Conservation (phyloP, 495 filamentous ascomycete genomes). For the Aspergillus avenaceus region DNA sequence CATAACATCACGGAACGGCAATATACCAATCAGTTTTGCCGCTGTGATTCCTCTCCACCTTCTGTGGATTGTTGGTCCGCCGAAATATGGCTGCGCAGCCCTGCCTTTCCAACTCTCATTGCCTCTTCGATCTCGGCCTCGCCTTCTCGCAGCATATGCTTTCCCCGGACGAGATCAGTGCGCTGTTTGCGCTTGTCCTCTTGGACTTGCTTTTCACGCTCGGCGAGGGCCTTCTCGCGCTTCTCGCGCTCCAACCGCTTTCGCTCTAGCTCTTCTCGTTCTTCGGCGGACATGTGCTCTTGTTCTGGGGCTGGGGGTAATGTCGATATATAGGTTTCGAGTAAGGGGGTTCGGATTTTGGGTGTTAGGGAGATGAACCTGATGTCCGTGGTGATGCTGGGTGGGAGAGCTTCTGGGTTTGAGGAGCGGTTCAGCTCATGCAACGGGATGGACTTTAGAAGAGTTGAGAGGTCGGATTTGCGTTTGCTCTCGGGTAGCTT, state of each 20-base stretch:
- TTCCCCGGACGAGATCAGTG: slow-evolving; percentile 61
- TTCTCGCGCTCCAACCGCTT: slow-evolving; percentile 60
- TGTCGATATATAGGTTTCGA: slow-evolving; percentile 72
- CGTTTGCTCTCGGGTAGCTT: slow-evolving; percentile 70
- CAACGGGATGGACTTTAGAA: slow-evolving; percentile 67
- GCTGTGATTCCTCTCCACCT: slow-evolving; percentile 9
- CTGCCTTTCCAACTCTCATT: slow-evolving; percentile 70
- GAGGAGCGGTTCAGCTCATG: slow-evolving; percentile 63
- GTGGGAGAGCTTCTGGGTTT: slow-evolving; percentile 59
- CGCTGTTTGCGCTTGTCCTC: slow-evolving; percentile 69
- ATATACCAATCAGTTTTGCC: background rate
- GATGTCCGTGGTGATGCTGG: slow-evolving; percentile 66
- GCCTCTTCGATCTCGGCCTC: slow-evolving; percentile 76
- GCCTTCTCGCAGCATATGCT: slow-evolving; percentile 65
- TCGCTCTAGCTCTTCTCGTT: slow-evolving; percentile 57
- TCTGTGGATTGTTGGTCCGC: slow-evolving; percentile 14
- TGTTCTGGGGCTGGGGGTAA: slow-evolving; percentile 61
- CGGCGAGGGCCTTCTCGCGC: slow-evolving; percentile 70
- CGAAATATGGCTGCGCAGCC: slow-evolving; percentile 61
- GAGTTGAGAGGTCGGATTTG: slow-evolving; percentile 73
- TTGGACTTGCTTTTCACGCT: slow-evolving; percentile 67
- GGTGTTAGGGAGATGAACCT: slow-evolving; percentile 77
- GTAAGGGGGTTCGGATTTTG: slow-evolving; percentile 63
- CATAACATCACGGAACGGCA: too few species aligned
- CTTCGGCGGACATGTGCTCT: slow-evolving; percentile 43